These are phyloP conservation scores for Penicillium nordicum DNA, from an alignment of 2,329 filamentous ascomycete genomes.

Conservation along the genomic window DNA sequence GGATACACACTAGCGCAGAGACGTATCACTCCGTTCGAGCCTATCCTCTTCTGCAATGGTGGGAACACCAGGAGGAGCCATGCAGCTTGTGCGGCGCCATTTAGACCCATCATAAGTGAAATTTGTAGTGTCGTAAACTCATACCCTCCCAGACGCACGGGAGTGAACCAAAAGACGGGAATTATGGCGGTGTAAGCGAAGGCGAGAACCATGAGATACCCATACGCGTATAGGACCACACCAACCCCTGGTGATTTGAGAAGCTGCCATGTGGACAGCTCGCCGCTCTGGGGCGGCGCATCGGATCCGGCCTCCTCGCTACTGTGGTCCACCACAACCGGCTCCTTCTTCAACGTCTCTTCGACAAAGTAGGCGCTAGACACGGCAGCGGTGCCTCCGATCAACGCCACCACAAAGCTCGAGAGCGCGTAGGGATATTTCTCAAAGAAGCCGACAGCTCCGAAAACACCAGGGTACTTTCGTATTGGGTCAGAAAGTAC, in stretches of 20 bases:
- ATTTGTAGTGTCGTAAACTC: slow-evolving; percentile 62
- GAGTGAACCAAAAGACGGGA: slow-evolving; percentile 67
- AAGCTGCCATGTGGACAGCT: slow-evolving; percentile 43
- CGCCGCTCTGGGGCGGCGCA: slow-evolving; percentile 16
- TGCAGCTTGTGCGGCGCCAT: slow-evolving; percentile 63
- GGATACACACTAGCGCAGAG: slow-evolving; percentile 60
- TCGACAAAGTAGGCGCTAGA: slow-evolving; percentile 52
- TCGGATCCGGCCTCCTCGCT: background rate
- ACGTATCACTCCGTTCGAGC: slow-evolving; percentile 64
- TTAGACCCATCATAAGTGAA: slow-evolving; percentile 61
- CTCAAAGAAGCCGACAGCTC: slow-evolving; percentile 55
- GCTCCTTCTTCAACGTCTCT: slow-evolving; percentile 53
- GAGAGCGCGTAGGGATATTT: slow-evolving; percentile 65
- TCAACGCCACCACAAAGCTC: slow-evolving; percentile 54
- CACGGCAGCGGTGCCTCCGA: slow-evolving; percentile 54
- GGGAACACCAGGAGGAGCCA: slow-evolving; percentile 73
- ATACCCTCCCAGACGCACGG: slow-evolving; percentile 60
- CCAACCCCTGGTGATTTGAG: slow-evolving; percentile 62
- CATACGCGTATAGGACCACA: slow-evolving; percentile 64
- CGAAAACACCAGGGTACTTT: slow-evolving; percentile 61
- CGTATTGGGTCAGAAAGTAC: slow-evolving; percentile 63
- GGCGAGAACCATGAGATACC: slow-evolving; percentile 64
- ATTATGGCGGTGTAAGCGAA: slow-evolving; percentile 68
- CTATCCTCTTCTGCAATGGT: slow-evolving; percentile 60
- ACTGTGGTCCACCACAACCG: background rate